These are phyloP conservation scores for Periglandula ipomoeae DNA, from an alignment of 2,329 filamentous ascomycete species.

Conservation along the genomic window DNA sequence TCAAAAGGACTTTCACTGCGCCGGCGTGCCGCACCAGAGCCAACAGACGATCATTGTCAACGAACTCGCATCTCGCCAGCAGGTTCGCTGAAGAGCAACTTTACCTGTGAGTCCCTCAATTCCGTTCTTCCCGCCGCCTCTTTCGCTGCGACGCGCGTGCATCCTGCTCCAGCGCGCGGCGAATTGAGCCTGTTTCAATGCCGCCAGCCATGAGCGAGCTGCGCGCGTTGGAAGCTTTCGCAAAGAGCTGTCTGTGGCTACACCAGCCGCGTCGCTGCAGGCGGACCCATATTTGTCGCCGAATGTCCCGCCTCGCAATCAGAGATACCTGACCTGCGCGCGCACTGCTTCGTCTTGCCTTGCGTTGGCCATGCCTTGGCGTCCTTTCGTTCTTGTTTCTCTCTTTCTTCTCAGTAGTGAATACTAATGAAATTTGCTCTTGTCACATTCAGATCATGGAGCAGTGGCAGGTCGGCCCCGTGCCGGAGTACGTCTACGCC, in stretches of 20 bases:
- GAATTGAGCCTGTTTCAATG: slow-evolving; percentile 5
- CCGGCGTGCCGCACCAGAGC: slow-evolving; percentile 12
- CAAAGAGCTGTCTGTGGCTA: slow-evolving; percentile 10
- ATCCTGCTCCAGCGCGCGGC: not conserved
- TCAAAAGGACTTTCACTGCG: slow-evolving; percentile 9
- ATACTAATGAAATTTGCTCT: slow-evolving; percentile 16
- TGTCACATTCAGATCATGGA: slow-evolving; percentile 41
- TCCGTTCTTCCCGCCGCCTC: slow-evolving; percentile 11
- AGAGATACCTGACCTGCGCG: slow-evolving; percentile 2
- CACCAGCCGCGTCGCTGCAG: slow-evolving; percentile 15
- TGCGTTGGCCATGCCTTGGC: slow-evolving; percentile 7
- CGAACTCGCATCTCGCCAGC: slow-evolving; percentile 15
- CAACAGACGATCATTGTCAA: slow-evolving; percentile 13
- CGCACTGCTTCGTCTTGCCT: slow-evolving; percentile 6
- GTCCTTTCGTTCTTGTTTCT: slow-evolving; percentile 5
- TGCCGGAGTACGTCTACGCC: slow-evolving; percentile 50
- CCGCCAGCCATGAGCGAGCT: slow-evolving; percentile 7
- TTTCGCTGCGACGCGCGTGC: slow-evolving; percentile 2
- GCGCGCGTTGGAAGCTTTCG: slow-evolving; percentile 10
- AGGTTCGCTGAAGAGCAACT: slow-evolving; percentile 18
- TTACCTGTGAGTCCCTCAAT: slow-evolving; percentile 26
- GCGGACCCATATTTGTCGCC: slow-evolving; percentile 11
- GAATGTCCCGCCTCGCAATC: slow-evolving; percentile 8
- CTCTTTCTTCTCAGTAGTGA: slow-evolving; percentile 12
- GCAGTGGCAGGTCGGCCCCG: slow-evolving; percentile 52